phyloP scores from a whole-genome alignment of 1,284 basidiomycete species.

The Agroathelia rolfsii region DNA sequence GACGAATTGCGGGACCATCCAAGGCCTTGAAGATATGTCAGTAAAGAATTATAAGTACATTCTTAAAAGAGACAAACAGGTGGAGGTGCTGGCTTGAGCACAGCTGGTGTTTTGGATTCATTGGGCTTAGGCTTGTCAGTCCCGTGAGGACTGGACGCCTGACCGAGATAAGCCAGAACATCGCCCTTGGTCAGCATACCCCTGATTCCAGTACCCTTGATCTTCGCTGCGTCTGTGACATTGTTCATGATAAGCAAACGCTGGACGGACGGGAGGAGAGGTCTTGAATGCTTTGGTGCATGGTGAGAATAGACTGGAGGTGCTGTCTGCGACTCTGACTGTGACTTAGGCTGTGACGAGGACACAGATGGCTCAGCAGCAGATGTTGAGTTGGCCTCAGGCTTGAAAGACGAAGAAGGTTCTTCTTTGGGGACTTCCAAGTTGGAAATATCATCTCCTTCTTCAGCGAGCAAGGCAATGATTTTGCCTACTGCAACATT shows the following conservation, averaged over 20 bases:
- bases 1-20: conserved; percentile 61
- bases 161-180: conserved; percentile 72
- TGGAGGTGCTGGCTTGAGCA: conserved; percentile 14
- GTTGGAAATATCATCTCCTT: conserved; percentile 89
- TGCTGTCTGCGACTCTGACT: conserved; percentile 13
- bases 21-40: conserved; percentile 31
- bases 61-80: conserved; percentile 11
- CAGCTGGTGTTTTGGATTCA: conserved; percentile 6
- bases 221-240: conserved; percentile 43
- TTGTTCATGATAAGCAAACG: conserved; percentile 56
- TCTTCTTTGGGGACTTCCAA: conserved; percentile 65
- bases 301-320: conserved; percentile 19
- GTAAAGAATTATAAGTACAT: conserved; percentile 10
- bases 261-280: conserved; percentile 71
- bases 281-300: conserved; percentile 42
- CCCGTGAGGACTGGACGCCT: conserved; percentile 69
- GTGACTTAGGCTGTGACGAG: conserved; percentile 16
- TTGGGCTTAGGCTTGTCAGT: conserved; percentile 46
- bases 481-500: conserved; percentile 80
- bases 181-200: conserved; percentile 92
- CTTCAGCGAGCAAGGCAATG: conserved; percentile 92
- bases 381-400: conserved; percentile 17
- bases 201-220: conserved; percentile 72
- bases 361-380: conserved; percentile 23
- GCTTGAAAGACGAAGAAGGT: conserved; percentile 15